Evolutionary conservation across 768 basidiomycete species (phyloP).

Genomic region (Calocera viscosa): DNA sequence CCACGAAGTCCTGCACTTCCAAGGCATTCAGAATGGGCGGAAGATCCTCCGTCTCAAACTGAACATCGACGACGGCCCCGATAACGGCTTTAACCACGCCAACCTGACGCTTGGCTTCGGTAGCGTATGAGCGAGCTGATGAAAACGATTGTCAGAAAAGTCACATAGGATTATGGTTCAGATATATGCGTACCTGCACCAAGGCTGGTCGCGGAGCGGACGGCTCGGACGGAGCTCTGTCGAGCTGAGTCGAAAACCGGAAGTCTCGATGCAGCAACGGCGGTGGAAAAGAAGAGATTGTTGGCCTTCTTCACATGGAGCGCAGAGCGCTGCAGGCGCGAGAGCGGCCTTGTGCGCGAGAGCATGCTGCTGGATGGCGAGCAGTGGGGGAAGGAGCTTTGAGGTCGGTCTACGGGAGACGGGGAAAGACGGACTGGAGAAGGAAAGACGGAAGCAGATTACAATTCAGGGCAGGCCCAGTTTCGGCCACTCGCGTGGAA

Average conservation of each 20-base stretch:
- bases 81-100: slow-evolving; percentile 97
- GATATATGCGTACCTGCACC: slow-evolving; percentile 31
- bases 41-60: slow-evolving; percentile 88
- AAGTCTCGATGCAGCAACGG: slow-evolving; percentile 41
- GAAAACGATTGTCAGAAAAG: slow-evolving; percentile 22
- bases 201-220: slow-evolving; percentile 37
- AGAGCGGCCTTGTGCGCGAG: slow-evolving; percentile 77
- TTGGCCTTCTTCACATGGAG: slow-evolving; percentile 62
- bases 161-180: neutral
- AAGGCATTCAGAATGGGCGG: slow-evolving; percentile 98
- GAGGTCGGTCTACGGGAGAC: neutral
- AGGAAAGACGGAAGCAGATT: slow-evolving; percentile 11
- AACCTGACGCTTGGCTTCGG: slow-evolving; percentile 59
- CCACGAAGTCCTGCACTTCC: slow-evolving; percentile 87
- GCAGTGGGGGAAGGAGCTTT: neutral
- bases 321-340: slow-evolving; percentile 77
- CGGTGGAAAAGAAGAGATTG: slow-evolving; percentile 69
- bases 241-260: neutral
- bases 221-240: slow-evolving; percentile 26
- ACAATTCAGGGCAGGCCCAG: slow-evolving; percentile 3
- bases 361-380: slow-evolving; percentile 30
- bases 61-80: slow-evolving; percentile 99
- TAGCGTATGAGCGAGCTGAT: slow-evolving; percentile 76
- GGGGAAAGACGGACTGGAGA: slow-evolving; percentile 5
- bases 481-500: neutral